Base-by-base conservation (phyloP, 805 yeast species). In the Yamadazyma ubonensis region DNA sequence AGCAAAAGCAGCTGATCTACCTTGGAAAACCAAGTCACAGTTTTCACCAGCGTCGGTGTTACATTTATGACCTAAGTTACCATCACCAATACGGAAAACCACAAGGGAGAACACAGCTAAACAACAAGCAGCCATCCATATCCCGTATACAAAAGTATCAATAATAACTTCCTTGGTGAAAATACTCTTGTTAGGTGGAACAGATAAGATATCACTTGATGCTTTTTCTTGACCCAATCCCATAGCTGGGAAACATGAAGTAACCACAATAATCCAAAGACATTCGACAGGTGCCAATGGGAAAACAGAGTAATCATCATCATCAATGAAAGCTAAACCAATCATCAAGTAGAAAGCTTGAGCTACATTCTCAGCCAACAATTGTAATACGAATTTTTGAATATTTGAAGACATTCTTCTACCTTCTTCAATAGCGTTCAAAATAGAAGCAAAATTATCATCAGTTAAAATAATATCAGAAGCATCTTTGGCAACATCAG, bases 401-500 rank as follows among this genome's bases (percentile, higher is more conserved):
- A 61, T 61, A 42, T 61, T 61, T 12, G 62, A 47, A 17, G 60
- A 52, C 65, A 61, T 61, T 43, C 65, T 49, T 41, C 65, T 42
- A 8, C 65, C 59, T 43, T 55, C 57, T 54, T 57, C 55, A 49
- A 59, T 88, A 4, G 98, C 98, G 46, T 81, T 81, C 50, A 91
- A 68, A 51, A 91, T 91, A 1, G 97, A 88, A 43, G 93, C 80
- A 65, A 91, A 91, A 58, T 91, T 96, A 61, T 91, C 97, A 63
- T 90, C 96, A 1, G 96, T 89, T 48, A 90, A 73, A 42, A 90
- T 88, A 96, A 90, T 90, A 63, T 90, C 98, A 3, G 96, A 83
- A 2, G 97, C 97, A 61, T 90, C 98, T 55, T 90, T 90, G 33
- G 98, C 98, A 27, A 90, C 98, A 62, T 90, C 98, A 0, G 97